Conservation (phyloP, 257 asterid genomes). For the Solanum microdontum region DNA sequence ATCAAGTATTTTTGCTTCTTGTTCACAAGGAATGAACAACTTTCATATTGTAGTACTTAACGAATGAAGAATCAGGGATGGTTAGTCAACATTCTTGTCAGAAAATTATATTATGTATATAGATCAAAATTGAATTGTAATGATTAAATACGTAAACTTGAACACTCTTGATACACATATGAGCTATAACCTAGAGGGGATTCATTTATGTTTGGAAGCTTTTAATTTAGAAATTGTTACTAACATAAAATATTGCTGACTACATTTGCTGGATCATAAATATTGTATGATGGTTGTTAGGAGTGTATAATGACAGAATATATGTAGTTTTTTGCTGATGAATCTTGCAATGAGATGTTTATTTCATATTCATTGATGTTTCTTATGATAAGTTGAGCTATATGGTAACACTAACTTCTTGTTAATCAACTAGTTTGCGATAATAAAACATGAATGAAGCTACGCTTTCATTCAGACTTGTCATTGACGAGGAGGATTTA, state of each 20-base stretch:
- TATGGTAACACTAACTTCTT: too few relatives aligned
- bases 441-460: too few relatives aligned
- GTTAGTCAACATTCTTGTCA: background rate
- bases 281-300: background rate
- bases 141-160: constrained; percentile 13
- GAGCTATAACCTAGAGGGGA: constrained; percentile 27
- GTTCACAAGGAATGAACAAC: too few relatives aligned
- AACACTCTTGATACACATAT: too few relatives aligned
- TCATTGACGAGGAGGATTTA: too few relatives aligned
- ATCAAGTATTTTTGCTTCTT: constrained; percentile 4
- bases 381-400: too few relatives aligned
- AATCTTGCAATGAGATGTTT: background rate
- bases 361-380: background rate
- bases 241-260: background rate
- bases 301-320: background rate
- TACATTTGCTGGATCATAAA: background rate
- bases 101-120: too few relatives aligned
- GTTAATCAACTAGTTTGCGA: too few relatives aligned
- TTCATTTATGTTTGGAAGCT: constrained; percentile 16
- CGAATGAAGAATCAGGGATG: background rate
- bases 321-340: background rate
- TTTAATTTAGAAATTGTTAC: constrained; percentile 4
- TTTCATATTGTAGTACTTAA: too few relatives aligned
- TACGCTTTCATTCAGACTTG: too few relatives aligned
- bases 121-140: too few relatives aligned